Conservation (phyloP, 305 asterid genomes). For the Galium porrigens region DNA sequence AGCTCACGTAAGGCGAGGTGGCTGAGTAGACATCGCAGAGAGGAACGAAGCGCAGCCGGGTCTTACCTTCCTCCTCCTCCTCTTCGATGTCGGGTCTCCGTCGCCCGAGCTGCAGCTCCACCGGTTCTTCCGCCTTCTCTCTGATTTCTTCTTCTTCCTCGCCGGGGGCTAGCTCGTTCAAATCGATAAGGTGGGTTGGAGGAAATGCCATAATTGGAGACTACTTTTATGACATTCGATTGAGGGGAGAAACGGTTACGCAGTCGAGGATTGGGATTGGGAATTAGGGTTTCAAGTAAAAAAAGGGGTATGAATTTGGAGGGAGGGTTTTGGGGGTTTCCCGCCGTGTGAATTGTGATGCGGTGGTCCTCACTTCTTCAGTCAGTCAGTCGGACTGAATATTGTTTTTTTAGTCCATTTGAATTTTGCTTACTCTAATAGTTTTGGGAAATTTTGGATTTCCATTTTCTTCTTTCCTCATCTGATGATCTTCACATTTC, state of each 20-base stretch:
- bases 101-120: slow-evolving; percentile 2
- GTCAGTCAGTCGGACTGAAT: background rate
- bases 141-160: background rate
- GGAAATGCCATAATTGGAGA: slow-evolving; percentile 21
- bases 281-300: slow-evolving; percentile 14
- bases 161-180: slow-evolving; percentile 1
- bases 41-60: slow-evolving; percentile 50
- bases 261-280: slow-evolving; percentile 7
- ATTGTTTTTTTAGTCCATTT: slow-evolving; percentile 1
- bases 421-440: background rate
- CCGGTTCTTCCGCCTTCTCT: slow-evolving; percentile 4
- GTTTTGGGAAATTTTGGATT: background rate
- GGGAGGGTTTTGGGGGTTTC: slow-evolving; percentile 28
- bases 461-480: background rate
- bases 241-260: background rate
- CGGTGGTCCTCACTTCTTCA: background rate
- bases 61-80: slow-evolving; percentile 28
- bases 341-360: slow-evolving; percentile 23
- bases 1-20: slow-evolving; percentile 50
- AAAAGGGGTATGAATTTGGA: slow-evolving; percentile 3
- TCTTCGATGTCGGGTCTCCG: slow-evolving; percentile 28
- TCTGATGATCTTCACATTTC: background rate
- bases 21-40: slow-evolving; percentile 85
- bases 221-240: background rate
- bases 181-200: slow-evolving; percentile 14